Evolutionary conservation across 345 rosid genomes (phyloP), one percentile per base, ranked within the genome.

Genomic region (Carallia pectinifolia): DNA sequence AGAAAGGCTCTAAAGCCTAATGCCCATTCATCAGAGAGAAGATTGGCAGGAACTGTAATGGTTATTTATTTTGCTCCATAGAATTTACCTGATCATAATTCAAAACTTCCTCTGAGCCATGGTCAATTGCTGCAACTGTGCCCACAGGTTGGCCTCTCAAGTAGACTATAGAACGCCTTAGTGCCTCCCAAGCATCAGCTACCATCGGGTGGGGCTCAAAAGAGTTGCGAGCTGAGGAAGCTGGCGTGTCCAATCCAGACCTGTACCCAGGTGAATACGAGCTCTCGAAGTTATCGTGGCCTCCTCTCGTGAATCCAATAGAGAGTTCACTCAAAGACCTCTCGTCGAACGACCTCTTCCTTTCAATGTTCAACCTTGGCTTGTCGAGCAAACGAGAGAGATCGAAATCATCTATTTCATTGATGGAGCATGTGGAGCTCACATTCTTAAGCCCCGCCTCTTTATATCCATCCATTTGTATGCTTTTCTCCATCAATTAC

Each of bases 141-240:
- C 98, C 97, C 64, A 92, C 91, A 0, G 98, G 95, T 76, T 90
- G 97, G 77, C 85, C 84, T 72, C 89, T 86, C 75, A 84, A 94
- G 81, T 81, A 73, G 68, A 94, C 97, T 73, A 90, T 76, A 7
- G 97, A 88, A 52, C 85, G 80, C n/a, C 98, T 75, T 6, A 94
- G 82, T 59, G 97, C 86, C 56, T 94, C 97, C 98, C 98, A 94
- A 13, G 98, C 98, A 40, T 94, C 98, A 23, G 95, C 96, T 38
- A 94, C 89, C 93, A 92, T 92, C 0, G 97, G 97, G 62, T 94
- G 98, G 10, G 97, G 98, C 66, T 90, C 98, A 63, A 91, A 94
- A 7, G 96, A 89, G 88, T 89, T 89, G 67, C 95, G 88, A 64
- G 92, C 6, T 0, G 96, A 90, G 6, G 98, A 94, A 0, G 73